A percentile compares a stretch with the other conserved stretches of the same genome.
phyloP scores from a whole-genome alignment of 192 early-diverging fungal species.

The Pilaira anomala region DNA sequence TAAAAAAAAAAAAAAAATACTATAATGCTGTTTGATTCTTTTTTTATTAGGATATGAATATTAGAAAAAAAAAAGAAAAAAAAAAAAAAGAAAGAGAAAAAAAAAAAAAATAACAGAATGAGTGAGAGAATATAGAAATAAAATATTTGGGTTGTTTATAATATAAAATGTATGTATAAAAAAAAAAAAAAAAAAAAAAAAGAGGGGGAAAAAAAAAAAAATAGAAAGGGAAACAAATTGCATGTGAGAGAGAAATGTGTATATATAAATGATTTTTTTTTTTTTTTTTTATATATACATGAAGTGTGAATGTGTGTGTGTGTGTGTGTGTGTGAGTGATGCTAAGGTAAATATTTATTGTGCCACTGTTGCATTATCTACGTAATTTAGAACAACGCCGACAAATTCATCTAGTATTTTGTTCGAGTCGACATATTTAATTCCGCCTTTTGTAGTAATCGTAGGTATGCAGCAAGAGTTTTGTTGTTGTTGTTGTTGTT shows the following conservation, averaged over 20 bases:
- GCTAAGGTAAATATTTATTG: constrained; percentile 3
- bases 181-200: not conserved
- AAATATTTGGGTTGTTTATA: too few relatives aligned
- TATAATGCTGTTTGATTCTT: too few relatives aligned
- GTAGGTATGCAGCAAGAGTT: constrained; percentile 9
- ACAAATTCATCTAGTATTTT: constrained; percentile 26
- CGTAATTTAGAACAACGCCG: constrained; percentile 24
- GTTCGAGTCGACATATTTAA: constrained; percentile 24
- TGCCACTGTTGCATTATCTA: constrained; percentile 14
- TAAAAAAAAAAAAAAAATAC: too few relatives aligned
- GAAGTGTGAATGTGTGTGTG: too few relatives aligned
- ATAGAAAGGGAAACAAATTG: not conserved
- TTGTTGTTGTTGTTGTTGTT: constrained; percentile 1
- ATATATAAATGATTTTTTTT: not conserved
- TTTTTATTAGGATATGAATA: too few relatives aligned
- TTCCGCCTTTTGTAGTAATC: constrained; percentile 23
- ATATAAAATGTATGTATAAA: not conserved
- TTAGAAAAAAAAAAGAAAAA: too few relatives aligned
- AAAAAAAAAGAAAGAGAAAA: too few relatives aligned
- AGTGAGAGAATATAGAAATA: too few relatives aligned
- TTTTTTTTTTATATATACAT: constrained; percentile 1
- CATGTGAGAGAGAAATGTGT: not conserved
- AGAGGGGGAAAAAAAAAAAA: not conserved
- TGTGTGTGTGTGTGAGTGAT: too few relatives aligned
- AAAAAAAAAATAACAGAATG: too few relatives aligned